A percentile compares a stretch with the other conserved stretches of the same genome.
phyloP scores from a whole-genome alignment of 2,329 filamentous ascomycete species.

The Clarireedia homoeocarpa region DNA sequence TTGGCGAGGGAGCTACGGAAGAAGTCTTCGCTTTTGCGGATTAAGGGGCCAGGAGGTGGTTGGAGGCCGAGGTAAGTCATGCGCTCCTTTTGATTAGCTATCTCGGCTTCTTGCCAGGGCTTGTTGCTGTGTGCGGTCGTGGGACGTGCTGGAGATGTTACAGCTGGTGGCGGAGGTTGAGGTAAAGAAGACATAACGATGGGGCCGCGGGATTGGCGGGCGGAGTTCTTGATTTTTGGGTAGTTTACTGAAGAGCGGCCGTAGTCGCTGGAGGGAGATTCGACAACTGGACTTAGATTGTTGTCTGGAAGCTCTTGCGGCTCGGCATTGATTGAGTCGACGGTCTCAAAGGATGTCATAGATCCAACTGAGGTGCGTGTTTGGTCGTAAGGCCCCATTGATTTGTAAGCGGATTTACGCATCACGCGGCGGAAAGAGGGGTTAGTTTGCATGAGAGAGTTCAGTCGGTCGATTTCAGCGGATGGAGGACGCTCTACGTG shows the following conservation, averaged over 20 bases:
- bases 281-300: conserved; percentile 26
- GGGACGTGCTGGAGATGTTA: conserved; percentile 10
- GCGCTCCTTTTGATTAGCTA: conserved; percentile 14
- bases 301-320: conserved; percentile 4
- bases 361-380: conserved; percentile 10
- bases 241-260: conserved; percentile 21
- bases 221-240: conserved; percentile 20
- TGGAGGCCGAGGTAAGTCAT: conserved; percentile 6
- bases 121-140: neutral
- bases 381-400: conserved; percentile 22
- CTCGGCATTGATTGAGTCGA: conserved; percentile 9
- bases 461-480: neutral
- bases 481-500: neutral
- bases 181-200: neutral
- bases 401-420: conserved; percentile 12
- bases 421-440: conserved; percentile 4
- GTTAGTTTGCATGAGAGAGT: conserved; percentile 7
- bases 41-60: neutral
- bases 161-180: conserved; percentile 18
- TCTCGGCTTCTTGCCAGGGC: conserved; percentile 24
- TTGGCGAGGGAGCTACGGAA: conserved; percentile 9
- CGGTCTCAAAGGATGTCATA: conserved; percentile 16
- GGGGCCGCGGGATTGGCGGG: conserved; percentile 9
- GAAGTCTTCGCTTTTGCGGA: conserved; percentile 5
- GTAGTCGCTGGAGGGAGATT: conserved; percentile 22